These are phyloP conservation scores for Viola odorata DNA, from an alignment of 345 rosid species.

Conservation along the genomic window DNA sequence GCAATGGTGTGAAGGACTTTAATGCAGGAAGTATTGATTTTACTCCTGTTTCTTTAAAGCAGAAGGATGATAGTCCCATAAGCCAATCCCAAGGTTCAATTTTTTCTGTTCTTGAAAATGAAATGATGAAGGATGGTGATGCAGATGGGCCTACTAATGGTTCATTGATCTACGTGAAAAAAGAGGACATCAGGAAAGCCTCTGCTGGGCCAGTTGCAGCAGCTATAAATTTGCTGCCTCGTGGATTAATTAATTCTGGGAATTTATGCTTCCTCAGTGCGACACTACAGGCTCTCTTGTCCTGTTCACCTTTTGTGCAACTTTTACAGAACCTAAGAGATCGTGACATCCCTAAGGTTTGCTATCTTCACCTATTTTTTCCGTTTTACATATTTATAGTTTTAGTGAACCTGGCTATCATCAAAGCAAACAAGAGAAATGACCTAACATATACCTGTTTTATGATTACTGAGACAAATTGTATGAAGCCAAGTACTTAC, in stretches of 20 bases:
- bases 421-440: neutral
- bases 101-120: conserved; percentile 45
- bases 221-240: conserved; percentile 46
- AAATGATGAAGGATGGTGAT: conserved; percentile 19
- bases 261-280: conserved; percentile 91
- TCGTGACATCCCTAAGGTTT: conserved; percentile 57
- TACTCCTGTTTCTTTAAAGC: conserved; percentile 24
- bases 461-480: neutral
- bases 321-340: conserved; percentile 62
- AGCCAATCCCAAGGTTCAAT: conserved; percentile 36
- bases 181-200: conserved; percentile 28
- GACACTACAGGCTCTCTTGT: conserved; percentile 79
- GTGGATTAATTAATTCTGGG: conserved; percentile 81
- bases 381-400: neutral
- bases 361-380: neutral
- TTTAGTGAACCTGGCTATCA: neutral
- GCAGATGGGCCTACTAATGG: conserved; percentile 19
- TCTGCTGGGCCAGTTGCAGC: conserved; percentile 30
- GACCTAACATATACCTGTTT: neutral
- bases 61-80: conserved; percentile 35
- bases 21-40: conserved; percentile 29
- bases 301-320: conserved; percentile 81
- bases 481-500: neutral
- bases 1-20: conserved; percentile 41
- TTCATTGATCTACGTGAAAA: conserved; percentile 20